These are phyloP conservation scores for Plasmopara muralis DNA, from an alignment of 352 stramenopile genomes.

Conservation along the genomic window DNA sequence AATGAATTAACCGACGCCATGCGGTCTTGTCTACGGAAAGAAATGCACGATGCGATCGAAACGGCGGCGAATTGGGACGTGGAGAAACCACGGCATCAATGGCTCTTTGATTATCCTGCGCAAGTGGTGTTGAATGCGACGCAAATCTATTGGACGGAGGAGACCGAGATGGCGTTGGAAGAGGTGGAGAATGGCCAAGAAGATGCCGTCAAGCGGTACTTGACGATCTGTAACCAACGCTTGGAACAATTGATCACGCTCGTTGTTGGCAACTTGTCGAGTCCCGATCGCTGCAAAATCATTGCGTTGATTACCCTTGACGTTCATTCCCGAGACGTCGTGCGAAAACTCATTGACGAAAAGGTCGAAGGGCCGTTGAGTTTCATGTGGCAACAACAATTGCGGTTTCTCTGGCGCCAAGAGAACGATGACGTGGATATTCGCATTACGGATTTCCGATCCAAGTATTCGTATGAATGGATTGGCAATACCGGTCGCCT, in stretches of 20 bases:
- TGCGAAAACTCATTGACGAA: slow-evolving; percentile 84
- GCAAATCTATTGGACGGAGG: slow-evolving; percentile 95
- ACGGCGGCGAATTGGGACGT: slow-evolving; percentile 90
- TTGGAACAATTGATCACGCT: slow-evolving; percentile 91
- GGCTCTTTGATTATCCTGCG: slow-evolving; percentile 95
- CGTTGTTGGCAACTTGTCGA: slow-evolving; percentile 83
- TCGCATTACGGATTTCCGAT: slow-evolving; percentile 94
- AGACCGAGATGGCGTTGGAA: slow-evolving; percentile 89
- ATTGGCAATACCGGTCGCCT: slow-evolving; percentile 88
- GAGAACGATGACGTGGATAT: slow-evolving; percentile 94
- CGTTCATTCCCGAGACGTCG: slow-evolving; percentile 92
- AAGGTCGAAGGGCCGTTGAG: slow-evolving; percentile 84
- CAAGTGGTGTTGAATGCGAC: slow-evolving; percentile 85
- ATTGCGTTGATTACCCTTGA: slow-evolving; percentile 96
- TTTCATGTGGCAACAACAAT: slow-evolving; percentile 86
- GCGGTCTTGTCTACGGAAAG: slow-evolving; percentile 73
- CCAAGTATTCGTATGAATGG: slow-evolving; percentile 90
- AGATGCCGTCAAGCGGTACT: slow-evolving; percentile 81
- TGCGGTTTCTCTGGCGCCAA: slow-evolving; percentile 89
- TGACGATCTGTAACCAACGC: slow-evolving; percentile 71
- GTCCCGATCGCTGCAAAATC: slow-evolving; percentile 89
- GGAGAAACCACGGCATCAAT: slow-evolving; percentile 94
- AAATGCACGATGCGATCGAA: slow-evolving; percentile 86
- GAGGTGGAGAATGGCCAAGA: slow-evolving; percentile 86
- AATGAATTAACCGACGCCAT: slow-evolving; percentile 85